These are phyloP conservation scores for Saturnispora sekii DNA, from an alignment of 805 yeast genomes.

Conservation along the genomic window DNA sequence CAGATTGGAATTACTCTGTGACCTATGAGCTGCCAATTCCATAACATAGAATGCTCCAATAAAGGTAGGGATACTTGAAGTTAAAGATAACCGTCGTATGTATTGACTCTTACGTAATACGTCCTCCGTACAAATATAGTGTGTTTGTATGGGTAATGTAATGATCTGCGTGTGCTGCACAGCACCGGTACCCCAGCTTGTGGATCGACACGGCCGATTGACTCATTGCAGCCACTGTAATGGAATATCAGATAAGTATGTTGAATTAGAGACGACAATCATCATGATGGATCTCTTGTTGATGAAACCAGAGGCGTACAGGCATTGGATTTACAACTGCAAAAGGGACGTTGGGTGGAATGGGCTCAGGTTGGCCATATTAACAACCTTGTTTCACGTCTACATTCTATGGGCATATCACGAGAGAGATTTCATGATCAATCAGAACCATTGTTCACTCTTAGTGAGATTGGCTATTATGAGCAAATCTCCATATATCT, in stretches of 20 bases:
- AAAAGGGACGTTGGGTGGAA: conserved; percentile 6
- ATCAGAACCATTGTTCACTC: conserved; percentile 17
- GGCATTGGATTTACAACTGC: conserved; percentile 36
- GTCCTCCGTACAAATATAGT: no score
- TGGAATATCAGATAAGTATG: conserved; percentile 76
- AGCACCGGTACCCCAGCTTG: conserved; percentile 6
- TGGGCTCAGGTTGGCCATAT: conserved; percentile 40
- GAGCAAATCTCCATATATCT: conserved; percentile 42
- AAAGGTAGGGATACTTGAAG: no score
- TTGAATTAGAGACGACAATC: conserved; percentile 80
- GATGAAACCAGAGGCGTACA: conserved; percentile 77
- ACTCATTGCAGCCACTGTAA: conserved; percentile 36
- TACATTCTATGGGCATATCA: conserved; percentile 88
- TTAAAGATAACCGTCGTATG: no score
- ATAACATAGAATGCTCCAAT: no score
- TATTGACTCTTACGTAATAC: no score
- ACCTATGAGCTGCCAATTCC: conserved; percentile 23
- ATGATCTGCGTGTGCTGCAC: conserved; percentile 4
- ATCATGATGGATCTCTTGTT: conserved; percentile 76
- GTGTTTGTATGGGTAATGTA: conserved; percentile 1
- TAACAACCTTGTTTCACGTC: conserved; percentile 74
- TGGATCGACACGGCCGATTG: conserved; percentile 6
- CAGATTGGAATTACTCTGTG: conserved; percentile 24
- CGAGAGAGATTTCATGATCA: conserved; percentile 42
- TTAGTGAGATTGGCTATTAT: conserved; percentile 24